phyloP scores from a whole-genome alignment of 2,329 filamentous ascomycete species.

The Corniculantispora saksenae region DNA sequence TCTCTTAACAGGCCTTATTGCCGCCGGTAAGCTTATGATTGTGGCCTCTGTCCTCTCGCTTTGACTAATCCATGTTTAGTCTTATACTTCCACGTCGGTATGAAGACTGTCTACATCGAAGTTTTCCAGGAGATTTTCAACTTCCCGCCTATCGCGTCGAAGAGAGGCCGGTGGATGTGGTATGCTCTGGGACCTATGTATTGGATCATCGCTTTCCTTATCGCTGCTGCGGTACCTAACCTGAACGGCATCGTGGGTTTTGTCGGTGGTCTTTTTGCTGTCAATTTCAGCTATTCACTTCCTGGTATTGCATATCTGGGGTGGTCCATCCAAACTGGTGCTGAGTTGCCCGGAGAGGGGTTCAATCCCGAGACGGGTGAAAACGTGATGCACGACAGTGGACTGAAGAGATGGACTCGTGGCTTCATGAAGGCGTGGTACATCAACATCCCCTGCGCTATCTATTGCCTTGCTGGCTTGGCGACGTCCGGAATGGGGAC shows the following conservation, averaged over 20 bases:
- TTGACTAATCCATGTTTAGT: conserved; percentile 20
- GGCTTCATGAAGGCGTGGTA: conserved; percentile 15
- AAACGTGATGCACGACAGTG: neutral
- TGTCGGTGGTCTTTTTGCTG: conserved; percentile 53
- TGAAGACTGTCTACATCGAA: conserved; percentile 54
- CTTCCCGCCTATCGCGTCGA: conserved; percentile 48
- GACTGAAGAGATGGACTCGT: conserved; percentile 6
- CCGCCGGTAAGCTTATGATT: conserved; percentile 28
- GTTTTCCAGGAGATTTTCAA: conserved; percentile 50
- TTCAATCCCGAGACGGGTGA: conserved; percentile 16
- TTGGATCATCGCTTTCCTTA: conserved; percentile 56
- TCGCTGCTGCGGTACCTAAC: conserved; percentile 55
- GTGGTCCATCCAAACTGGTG: conserved; percentile 2
- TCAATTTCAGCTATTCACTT: conserved; percentile 61
- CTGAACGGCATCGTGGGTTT: conserved; percentile 49
- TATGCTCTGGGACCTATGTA: conserved; percentile 52
- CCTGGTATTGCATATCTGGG: conserved; percentile 37
- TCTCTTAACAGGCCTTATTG: conserved; percentile 45
- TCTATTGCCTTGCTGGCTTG: conserved; percentile 5
- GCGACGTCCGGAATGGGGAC: conserved; percentile 17
- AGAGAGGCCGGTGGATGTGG: conserved; percentile 52
- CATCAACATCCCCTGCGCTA: neutral
- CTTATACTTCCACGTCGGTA: conserved; percentile 55
- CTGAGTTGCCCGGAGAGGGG: conserved; percentile 9
- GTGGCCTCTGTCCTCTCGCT: too few species aligned